Evolutionary conservation across 129 eudicot species (phyloP), one percentile per base, ranked within the genome.

Genomic region (Flaveria robusta): DNA sequence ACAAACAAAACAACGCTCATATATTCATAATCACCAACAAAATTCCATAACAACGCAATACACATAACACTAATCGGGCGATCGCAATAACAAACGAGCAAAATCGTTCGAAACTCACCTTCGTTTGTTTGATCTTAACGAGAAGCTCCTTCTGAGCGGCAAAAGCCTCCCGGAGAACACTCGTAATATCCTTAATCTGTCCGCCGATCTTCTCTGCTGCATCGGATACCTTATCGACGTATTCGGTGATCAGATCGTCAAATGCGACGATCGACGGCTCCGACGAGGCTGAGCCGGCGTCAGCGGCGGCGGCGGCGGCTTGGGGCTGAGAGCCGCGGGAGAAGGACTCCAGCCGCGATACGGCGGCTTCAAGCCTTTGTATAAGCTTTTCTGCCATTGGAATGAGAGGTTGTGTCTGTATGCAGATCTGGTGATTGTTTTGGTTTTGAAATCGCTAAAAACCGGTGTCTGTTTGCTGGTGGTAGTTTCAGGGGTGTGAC

Each of bases 211-310:
- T 91, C 81, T 81, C 89, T 15, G 84, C 92, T 20, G 94, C 83
- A 54, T 31, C 68, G 23, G 80, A 60, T 34, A 94, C 83, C 88
- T 85, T 85, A 70, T 74, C 85, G 6, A 94, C 78, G 31, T 41
- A 73, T 68, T 79, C 76, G 64, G 87, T 71, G 14, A 87, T 74
- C 78, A 94, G 86, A 84, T 94, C 96, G 20, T 81, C 98, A 41
- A 80, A 94, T 50, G 97, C 98, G 37, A 74, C 45, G 50, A 89
- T 88, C 37, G 99, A 86, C 52, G 99, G 96, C 83, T 91, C 99
- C 74, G 74, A 67, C n/a, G 85, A 54, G 52, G 79, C 90, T 59
- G 91, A 79, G 46, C 71, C 93, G 19, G 77, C 87, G 43, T 83
- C 87, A 39, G 49, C 68, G 55, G 83, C 2, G 51, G 50, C 75